Conservation (phyloP, 768 basidiomycete species). For the Mycena leptocephala region DNA sequence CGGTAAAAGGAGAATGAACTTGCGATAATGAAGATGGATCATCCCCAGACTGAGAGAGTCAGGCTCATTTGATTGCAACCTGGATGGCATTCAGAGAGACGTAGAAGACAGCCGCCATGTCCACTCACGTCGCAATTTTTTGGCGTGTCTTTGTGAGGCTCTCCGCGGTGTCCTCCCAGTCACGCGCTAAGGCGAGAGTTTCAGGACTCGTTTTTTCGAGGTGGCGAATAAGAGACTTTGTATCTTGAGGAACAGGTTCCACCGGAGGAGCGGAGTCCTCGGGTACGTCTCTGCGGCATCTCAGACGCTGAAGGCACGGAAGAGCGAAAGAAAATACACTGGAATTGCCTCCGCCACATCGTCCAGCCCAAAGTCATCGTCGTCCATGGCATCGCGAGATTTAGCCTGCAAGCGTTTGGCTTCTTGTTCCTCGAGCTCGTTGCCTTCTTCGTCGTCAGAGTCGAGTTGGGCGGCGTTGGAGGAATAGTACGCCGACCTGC, state of each 20-base stretch:
- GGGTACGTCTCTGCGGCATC: slow-evolving; percentile 49
- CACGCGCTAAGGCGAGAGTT: slow-evolving; percentile 84
- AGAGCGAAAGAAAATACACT: slow-evolving; percentile 15
- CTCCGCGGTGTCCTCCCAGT: slow-evolving; percentile 83
- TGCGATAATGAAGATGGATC: slow-evolving; percentile 91
- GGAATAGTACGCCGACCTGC: slow-evolving; percentile 88
- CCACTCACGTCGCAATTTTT: slow-evolving; percentile 69
- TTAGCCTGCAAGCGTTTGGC: slow-evolving; percentile 86
- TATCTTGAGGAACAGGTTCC: slow-evolving; percentile 68
- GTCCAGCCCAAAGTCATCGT: slow-evolving; percentile 89
- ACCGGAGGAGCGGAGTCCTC: slow-evolving; percentile 55
- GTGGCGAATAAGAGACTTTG: slow-evolving; percentile 72
- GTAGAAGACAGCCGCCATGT: background rate
- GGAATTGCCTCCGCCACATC: slow-evolving; percentile 62
- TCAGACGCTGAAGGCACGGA: background rate
- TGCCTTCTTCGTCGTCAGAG: slow-evolving; percentile 91
- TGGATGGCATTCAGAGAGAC: slow-evolving; percentile 44
- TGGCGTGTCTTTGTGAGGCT: slow-evolving; percentile 67
- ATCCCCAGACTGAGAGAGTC: slow-evolving; percentile 78
- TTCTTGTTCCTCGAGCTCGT: slow-evolving; percentile 92
- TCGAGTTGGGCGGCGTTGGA: slow-evolving; percentile 88
- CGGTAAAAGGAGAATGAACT: slow-evolving; percentile 48
- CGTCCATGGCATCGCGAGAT: slow-evolving; percentile 77
- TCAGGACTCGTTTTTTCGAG: slow-evolving; percentile 86
- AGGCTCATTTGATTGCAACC: slow-evolving; percentile 63